Evolutionary conservation across 805 yeast genomes (phyloP).

Genomic region (Candida ortonii): DNA sequence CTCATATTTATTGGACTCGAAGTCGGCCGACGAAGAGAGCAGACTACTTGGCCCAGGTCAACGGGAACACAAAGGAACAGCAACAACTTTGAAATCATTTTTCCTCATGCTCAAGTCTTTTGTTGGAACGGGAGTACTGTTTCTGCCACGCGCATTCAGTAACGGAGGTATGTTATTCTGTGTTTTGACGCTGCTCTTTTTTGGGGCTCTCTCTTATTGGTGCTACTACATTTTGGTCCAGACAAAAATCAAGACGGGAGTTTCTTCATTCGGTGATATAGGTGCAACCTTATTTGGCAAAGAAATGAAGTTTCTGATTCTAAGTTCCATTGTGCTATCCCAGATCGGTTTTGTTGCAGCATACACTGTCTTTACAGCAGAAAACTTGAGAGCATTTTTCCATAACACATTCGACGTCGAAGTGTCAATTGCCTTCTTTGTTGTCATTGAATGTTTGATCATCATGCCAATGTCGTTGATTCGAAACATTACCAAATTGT

Average conservation of each 20-base stretch:
- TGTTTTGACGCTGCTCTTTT: slow-evolving; percentile 46
- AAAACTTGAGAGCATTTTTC: slow-evolving; percentile 64
- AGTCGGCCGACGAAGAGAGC: slow-evolving; percentile 36
- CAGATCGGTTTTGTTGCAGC: slow-evolving; percentile 83
- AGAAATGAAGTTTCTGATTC: slow-evolving; percentile 61
- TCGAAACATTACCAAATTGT: slow-evolving; percentile 72
- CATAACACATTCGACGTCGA: slow-evolving; percentile 45
- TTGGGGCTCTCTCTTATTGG: slow-evolving; percentile 73
- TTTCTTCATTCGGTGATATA: slow-evolving; percentile 77
- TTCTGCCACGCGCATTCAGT: slow-evolving; percentile 64
- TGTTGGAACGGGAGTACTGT: slow-evolving; percentile 73
- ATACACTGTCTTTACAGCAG: slow-evolving; percentile 74
- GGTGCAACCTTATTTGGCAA: slow-evolving; percentile 62
- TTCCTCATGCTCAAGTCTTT: slow-evolving; percentile 70
- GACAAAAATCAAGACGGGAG: slow-evolving; percentile 57
- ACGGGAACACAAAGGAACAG: slow-evolving; percentile 48
- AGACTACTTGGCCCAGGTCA: slow-evolving; percentile 24
- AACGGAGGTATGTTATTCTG: slow-evolving; percentile 73
- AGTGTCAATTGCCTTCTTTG: slow-evolving; percentile 43
- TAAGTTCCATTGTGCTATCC: slow-evolving; percentile 62
- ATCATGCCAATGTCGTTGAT: slow-evolving; percentile 69
- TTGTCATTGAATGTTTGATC: slow-evolving; percentile 52
- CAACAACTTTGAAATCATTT: slow-evolving; percentile 71
- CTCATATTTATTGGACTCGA: slow-evolving; percentile 31
- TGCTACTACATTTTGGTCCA: slow-evolving; percentile 66